These are phyloP conservation scores for Grosmannia penicillata DNA, from an alignment of 2,329 filamentous ascomycete genomes.

Conservation along the genomic window DNA sequence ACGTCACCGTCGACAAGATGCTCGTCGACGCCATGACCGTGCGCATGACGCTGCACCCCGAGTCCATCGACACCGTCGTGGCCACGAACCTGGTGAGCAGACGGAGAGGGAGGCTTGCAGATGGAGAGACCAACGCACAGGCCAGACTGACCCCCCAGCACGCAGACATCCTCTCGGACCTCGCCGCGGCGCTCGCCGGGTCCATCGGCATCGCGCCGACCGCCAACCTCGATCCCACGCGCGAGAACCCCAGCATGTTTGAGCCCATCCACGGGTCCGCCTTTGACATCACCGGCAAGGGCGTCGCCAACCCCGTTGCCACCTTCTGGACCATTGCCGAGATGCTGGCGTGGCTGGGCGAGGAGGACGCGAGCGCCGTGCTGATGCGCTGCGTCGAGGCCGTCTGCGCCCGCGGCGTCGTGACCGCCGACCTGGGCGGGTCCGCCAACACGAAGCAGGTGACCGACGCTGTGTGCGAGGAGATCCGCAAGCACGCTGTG, in stretches of 20 bases:
- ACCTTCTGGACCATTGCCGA: conserved; percentile 39
- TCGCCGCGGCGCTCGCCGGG: conserved; percentile 52
- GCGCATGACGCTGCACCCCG: conserved; percentile 43
- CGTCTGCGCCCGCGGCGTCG: conserved; percentile 30
- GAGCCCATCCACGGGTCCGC: conserved; percentile 41
- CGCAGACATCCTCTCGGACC: conserved; percentile 51
- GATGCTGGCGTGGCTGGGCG: conserved; percentile 38
- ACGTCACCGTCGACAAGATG: conserved; percentile 48
- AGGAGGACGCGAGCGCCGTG: conserved; percentile 28
- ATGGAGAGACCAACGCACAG: no score
- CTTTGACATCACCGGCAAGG: conserved; percentile 38
- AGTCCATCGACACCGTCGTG: conserved; percentile 45
- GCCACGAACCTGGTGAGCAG: conserved; percentile 45
- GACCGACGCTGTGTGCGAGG: conserved; percentile 10
- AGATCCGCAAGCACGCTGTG: no score
- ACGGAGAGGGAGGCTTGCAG: not conserved
- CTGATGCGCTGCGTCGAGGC: conserved; percentile 33
- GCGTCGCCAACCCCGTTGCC: conserved; percentile 36
- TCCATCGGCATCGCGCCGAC: conserved; percentile 56
- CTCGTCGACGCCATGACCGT: conserved; percentile 37
- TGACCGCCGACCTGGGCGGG: conserved; percentile 36
- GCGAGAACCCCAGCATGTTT: conserved; percentile 38
- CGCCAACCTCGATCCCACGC: conserved; percentile 43
- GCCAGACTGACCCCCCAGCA: no score
- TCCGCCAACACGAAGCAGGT: conserved; percentile 11